Conservation (phyloP, 176 grass and related monocot species). For the Carex kokanica region DNA sequence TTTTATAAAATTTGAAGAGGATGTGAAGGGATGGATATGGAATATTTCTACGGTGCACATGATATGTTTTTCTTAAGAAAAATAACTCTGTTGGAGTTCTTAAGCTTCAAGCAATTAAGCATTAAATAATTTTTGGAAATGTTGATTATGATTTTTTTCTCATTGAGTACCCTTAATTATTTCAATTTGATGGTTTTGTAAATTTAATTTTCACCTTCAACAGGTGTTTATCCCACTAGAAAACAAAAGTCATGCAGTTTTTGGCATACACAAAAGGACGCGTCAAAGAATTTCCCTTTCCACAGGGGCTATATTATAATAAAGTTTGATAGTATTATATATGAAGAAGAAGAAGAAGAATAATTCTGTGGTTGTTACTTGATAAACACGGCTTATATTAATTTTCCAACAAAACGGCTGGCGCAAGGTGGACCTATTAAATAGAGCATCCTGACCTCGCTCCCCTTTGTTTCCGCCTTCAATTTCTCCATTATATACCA, state of each 20-base stretch:
- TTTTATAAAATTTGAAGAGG: neutral
- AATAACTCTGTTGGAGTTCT: neutral
- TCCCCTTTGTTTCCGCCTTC: neutral
- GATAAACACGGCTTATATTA: neutral
- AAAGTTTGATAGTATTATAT: neutral
- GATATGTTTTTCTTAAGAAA: neutral
- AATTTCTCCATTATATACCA: conserved; percentile 5
- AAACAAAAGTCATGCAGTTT: too few relatives aligned
- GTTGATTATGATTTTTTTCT: neutral
- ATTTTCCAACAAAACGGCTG: conserved; percentile 5
- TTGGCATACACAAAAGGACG: neutral
- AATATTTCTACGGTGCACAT: neutral
- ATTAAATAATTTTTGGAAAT: neutral
- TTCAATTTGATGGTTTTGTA: too few relatives aligned
- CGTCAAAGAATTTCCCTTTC: neutral
- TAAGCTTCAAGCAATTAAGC: too few relatives aligned
- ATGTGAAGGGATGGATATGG: neutral
- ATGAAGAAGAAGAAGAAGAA: neutral
- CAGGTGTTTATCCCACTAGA: neutral
- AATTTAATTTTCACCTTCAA: too few relatives aligned
- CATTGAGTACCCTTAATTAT: neutral
- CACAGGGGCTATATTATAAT: neutral
- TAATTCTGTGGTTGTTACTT: neutral
- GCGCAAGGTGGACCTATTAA: conserved; percentile 12
- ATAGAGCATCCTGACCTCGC: neutral